Evolutionary conservation across 139 green algal genomes (phyloP), one percentile per base, ranked within the genome.

Genomic region (Tetradesmus lagerheimii): DNA sequence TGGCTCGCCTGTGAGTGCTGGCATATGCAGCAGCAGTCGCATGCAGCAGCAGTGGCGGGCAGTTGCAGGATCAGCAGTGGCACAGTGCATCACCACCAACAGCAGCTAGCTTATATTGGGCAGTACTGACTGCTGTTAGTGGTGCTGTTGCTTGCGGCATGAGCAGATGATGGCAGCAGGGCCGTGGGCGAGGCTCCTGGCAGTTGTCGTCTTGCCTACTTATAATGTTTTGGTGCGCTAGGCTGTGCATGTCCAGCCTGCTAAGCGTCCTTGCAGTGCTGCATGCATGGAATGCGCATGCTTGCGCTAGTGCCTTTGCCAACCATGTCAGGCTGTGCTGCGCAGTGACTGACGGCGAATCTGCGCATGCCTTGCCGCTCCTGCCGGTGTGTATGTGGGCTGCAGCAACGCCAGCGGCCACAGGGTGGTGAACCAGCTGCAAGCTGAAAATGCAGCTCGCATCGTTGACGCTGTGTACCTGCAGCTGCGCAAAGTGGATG

Each of bases 371-470:
- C 11, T 27, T 39, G 31, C 31, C n/a, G 12, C 39, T 20, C 67
- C 67, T n/a, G n/a, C 67, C 39, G 27, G n/a, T 77, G 25, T 23
- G n/a, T 27, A 9, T 78, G 29, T 78, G n/a, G 15, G 67, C 67
- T 78, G 34, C 53, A 87, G 81, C 34, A 87, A 47, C 39, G 34
- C 50, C 20, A 23, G 15, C 34, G 81, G 81, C 34, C 62, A 87
- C 20, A 29, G 4, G 11, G 47, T 57, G n/a, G 31, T 20, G 2
- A 53, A 78, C n/a, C 64, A 39, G 16, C 14, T 5, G 4, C 23
- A 31, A 2, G 27, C 43, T 18, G 35, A 57, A 5, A 29, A 29
- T 8, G 81, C 81, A 77, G 81, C 53, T 1, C 37, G 16, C 53
- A 23, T 87, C 25, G 64, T 87, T 50, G 81, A 87, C 5, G 43